Evolutionary conservation across 106 monocot species (phyloP).

Genomic region (Apostasia ramifera): DNA sequence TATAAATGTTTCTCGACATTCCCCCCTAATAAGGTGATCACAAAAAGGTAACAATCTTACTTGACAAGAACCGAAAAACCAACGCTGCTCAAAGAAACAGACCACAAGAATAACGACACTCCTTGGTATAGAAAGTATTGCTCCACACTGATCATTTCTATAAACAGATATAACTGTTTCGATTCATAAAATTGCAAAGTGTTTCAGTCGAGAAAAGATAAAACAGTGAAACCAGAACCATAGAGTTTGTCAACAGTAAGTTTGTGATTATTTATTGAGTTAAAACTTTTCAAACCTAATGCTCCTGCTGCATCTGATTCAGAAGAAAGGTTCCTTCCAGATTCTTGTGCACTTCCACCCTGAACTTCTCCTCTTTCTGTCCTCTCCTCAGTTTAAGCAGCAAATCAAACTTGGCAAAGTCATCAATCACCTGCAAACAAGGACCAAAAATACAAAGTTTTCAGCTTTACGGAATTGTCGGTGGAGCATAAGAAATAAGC

Average conservation of each 20-base stretch:
- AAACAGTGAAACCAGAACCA: not conserved
- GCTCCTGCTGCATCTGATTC: slow-evolving; percentile 58
- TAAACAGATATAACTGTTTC: too few species aligned
- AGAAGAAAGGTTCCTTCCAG: slow-evolving; percentile 61
- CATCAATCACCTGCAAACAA: slow-evolving; percentile 59
- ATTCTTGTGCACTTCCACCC: slow-evolving; percentile 89
- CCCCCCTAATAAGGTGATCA: too few species aligned
- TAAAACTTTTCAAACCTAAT: not conserved
- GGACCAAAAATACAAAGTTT: not conserved
- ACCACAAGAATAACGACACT: too few species aligned
- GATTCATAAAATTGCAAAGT: too few species aligned
- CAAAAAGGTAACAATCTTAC: too few species aligned
- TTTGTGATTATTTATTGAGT: not conserved
- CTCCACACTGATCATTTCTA: too few species aligned
- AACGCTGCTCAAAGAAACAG: too few species aligned
- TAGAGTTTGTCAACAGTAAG: not conserved
- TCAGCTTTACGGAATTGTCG: not conserved
- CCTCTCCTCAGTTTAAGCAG: slow-evolving; percentile 84
- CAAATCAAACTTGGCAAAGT: slow-evolving; percentile 70
- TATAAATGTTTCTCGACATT: too few species aligned
- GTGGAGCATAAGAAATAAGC: not conserved
- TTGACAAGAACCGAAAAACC: too few species aligned
- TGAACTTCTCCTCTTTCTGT: slow-evolving; percentile 73
- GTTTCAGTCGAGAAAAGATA: too few species aligned
- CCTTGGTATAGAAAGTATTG: too few species aligned